Evolutionary conservation across 2,329 filamentous ascomycete species (phyloP).

Genomic region (Colletotrichum costaricense): DNA sequence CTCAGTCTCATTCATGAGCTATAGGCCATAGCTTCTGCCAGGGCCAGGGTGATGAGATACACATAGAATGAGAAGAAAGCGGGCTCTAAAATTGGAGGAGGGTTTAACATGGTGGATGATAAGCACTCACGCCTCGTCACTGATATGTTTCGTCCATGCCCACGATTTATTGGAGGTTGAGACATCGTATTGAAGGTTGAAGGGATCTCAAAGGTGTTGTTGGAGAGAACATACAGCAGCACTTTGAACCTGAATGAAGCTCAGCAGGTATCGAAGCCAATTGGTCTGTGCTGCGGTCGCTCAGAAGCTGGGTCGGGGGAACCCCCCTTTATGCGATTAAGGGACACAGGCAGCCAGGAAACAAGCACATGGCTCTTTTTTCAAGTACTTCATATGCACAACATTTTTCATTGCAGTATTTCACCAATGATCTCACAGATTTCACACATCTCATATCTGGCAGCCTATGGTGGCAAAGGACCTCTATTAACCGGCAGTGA

Average conservation of each 20-base stretch:
- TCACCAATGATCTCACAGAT: neutral
- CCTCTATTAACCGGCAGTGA: slow-evolving; percentile 32
- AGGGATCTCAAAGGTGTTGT: neutral
- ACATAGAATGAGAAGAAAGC: neutral
- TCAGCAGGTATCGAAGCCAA: neutral
- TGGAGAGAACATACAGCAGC: neutral
- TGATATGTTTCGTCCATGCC: slow-evolving; percentile 32
- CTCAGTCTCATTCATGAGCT: neutral
- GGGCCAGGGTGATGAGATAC: neutral
- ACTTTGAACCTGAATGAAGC: neutral
- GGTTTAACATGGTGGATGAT: too few species aligned
- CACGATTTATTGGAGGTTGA: slow-evolving; percentile 22
- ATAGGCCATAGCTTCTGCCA: neutral
- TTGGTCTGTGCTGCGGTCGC: slow-evolving; percentile 3
- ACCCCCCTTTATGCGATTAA: neutral
- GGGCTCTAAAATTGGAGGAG: neutral
- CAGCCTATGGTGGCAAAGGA: neutral
- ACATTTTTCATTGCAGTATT: neutral
- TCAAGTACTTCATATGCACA: neutral
- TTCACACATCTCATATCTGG: neutral
- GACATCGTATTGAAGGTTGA: slow-evolving; percentile 8
- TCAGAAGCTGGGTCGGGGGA: neutral
- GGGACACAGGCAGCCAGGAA: neutral
- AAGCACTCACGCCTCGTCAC: slow-evolving; percentile 27
- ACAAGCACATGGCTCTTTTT: neutral